Conservation (phyloP, 2,329 filamentous ascomycete species). For the Penicillium digitatum region DNA sequence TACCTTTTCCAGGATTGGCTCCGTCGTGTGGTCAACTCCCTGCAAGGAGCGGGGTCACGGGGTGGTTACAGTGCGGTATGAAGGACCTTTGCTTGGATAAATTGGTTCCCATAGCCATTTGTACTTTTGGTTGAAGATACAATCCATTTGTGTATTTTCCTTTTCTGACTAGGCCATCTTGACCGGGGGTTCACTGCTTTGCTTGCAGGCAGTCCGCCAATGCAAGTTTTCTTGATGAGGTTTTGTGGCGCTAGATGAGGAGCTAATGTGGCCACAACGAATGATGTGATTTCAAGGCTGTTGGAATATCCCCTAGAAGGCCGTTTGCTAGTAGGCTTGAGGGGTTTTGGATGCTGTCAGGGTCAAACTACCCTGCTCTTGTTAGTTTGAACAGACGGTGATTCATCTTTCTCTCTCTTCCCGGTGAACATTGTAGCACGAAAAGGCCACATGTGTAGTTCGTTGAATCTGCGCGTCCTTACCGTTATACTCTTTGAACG, state of each 20-base stretch:
- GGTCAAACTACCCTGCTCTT: too few relatives aligned
- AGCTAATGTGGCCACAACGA: slow-evolving; percentile 3
- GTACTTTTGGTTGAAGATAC: slow-evolving; percentile 5
- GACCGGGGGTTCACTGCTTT: not conserved
- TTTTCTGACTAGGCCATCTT: not conserved
- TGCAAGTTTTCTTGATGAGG: not conserved
- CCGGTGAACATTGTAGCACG: too few relatives aligned
- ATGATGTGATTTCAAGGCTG: not conserved
- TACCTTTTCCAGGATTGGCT: slow-evolving; percentile 89
- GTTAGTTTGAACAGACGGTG: too few relatives aligned
- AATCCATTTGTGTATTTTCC: not conserved
- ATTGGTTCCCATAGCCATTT: not conserved
- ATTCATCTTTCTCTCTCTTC: too few relatives aligned
- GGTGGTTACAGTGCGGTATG: slow-evolving; percentile 94
- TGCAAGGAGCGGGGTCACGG: slow-evolving; percentile 77
- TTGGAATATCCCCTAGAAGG: too few relatives aligned
- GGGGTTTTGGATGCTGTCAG: too few relatives aligned
- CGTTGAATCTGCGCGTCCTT: not conserved
- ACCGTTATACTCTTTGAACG: not conserved
- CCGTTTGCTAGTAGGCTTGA: too few relatives aligned
- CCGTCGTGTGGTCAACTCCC: slow-evolving; percentile 71
- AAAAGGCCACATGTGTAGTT: too few relatives aligned
- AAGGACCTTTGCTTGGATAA: slow-evolving; percentile 19
- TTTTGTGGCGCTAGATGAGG: slow-evolving; percentile 4
- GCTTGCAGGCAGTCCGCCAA: not conserved